These are phyloP conservation scores for Primulina huaijiensis DNA, from an alignment of 257 asterid species.

Conservation along the genomic window DNA sequence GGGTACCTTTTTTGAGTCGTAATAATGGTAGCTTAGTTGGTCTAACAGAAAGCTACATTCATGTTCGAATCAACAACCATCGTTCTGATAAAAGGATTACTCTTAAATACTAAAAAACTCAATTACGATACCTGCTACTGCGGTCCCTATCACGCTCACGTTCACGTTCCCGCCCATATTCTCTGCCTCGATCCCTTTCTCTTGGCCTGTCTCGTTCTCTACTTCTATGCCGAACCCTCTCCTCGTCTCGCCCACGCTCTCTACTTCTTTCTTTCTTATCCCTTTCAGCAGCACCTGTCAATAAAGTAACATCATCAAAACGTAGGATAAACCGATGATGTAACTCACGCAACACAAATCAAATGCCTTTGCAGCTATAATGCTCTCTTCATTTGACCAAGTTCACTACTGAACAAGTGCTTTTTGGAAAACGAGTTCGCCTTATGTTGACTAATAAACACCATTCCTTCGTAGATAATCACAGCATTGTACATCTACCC, in stretches of 20 bases:
- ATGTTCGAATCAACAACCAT: neutral
- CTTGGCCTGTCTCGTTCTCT: constrained; percentile 65
- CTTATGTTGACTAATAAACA: neutral
- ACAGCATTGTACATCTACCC: neutral
- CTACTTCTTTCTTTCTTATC: constrained; percentile 65
- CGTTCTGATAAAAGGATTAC: neutral
- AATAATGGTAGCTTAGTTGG: neutral
- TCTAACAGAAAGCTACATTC: neutral
- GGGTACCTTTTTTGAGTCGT: neutral
- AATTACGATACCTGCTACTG: constrained; percentile 51
- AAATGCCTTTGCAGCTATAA: neutral
- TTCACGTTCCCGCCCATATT: constrained; percentile 63
- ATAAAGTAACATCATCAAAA: constrained; percentile 4
- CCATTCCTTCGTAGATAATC: neutral
- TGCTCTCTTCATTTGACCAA: neutral
- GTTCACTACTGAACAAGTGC: neutral
- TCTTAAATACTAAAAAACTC: constrained; percentile 16
- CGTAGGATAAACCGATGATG: neutral
- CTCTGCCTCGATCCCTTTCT: constrained; percentile 70
- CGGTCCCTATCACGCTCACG: constrained; percentile 56
- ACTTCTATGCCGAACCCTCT: constrained; percentile 65
- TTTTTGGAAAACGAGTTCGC: neutral
- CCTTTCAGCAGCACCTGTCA: constrained; percentile 50
- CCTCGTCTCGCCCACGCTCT: constrained; percentile 73
- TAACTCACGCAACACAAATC: neutral